Evolutionary conservation across 1,139 yeast species (phyloP).

Genomic region (Geotrichum restrictum): DNA sequence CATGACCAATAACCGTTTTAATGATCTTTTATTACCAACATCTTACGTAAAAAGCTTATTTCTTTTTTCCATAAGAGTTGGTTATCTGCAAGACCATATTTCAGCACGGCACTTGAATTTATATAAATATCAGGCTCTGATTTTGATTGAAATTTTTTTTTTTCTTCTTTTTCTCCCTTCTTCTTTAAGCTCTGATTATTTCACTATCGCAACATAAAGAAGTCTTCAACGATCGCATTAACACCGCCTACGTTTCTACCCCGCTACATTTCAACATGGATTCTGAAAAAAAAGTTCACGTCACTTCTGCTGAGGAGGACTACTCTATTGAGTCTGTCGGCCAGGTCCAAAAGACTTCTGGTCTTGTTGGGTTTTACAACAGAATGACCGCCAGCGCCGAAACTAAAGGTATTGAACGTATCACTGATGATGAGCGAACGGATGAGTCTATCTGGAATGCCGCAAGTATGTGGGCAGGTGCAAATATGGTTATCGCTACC

Average conservation of each 20-base stretch:
- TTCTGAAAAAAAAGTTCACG: conserved; percentile 12
- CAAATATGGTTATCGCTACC: conserved; percentile 83
- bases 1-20: no score
- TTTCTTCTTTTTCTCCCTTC: neutral
- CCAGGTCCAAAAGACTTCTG: neutral
- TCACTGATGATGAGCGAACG: conserved; percentile 63
- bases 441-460: conserved; percentile 63
- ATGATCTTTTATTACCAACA: no score
- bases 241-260: no score
- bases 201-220: no score
- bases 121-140: neutral
- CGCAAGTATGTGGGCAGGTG: conserved; percentile 90
- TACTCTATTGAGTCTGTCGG: neutral
- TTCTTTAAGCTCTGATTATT: neutral
- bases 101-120: neutral
- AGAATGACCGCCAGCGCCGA: conserved; percentile 39
- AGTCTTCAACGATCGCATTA: no score
- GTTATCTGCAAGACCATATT: neutral
- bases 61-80: neutral
- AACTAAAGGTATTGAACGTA: conserved; percentile 63
- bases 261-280: neutral
- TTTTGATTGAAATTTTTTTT: neutral
- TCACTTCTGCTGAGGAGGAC: conserved; percentile 2
- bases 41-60: neutral
- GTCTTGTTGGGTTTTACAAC: neutral